A percentile compares a stretch with the other conserved stretches of the same genome.
Evolutionary conservation across 768 basidiomycete species (phyloP).

Genomic region (Tulasnella sp.): DNA sequence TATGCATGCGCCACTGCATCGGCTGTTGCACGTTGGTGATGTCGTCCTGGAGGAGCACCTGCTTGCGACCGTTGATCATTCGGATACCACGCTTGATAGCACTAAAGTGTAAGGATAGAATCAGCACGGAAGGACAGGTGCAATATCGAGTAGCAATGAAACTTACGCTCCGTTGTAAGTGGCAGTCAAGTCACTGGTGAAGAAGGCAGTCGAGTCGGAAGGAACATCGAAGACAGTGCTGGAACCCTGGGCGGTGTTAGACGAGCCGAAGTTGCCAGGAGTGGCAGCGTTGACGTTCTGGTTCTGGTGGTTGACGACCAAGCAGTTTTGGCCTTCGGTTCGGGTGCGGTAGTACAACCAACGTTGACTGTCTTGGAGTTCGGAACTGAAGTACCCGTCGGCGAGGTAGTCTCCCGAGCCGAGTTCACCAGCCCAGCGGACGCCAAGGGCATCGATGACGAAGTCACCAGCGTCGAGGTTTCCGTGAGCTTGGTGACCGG

Average conservation of each 20-base stretch:
- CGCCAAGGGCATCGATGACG: slow-evolving; percentile 88
- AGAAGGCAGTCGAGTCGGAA: slow-evolving; percentile 71
- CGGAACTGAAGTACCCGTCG: slow-evolving; percentile 69
- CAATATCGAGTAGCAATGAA: neutral
- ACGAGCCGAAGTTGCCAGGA: slow-evolving; percentile 57
- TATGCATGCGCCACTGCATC: slow-evolving; percentile 91
- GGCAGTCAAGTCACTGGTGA: slow-evolving; percentile 67
- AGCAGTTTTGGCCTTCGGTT: slow-evolving; percentile 96
- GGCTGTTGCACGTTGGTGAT: slow-evolving; percentile 51
- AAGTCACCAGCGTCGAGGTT: slow-evolving; percentile 95
- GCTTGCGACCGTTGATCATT: slow-evolving; percentile 72
- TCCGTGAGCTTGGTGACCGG: slow-evolving; percentile 89
- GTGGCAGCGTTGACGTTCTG: slow-evolving; percentile 65
- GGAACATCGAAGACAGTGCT: slow-evolving; percentile 71
- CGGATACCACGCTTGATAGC: slow-evolving; percentile 83
- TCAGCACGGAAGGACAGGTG: neutral
- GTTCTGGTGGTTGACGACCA: slow-evolving; percentile 69
- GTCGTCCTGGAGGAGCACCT: slow-evolving; percentile 93
- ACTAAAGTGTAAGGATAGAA: slow-evolving; percentile 33
- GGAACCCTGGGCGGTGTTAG: slow-evolving; percentile 62
- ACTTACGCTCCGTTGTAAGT: slow-evolving; percentile 56
- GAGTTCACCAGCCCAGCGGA: slow-evolving; percentile 92
- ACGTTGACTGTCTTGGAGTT: slow-evolving; percentile 61
- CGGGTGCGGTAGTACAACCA: slow-evolving; percentile 96
- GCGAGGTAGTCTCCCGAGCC: slow-evolving; percentile 84